Evolutionary conservation across 257 asterid genomes (phyloP).

Genomic region (Solanum chilense): DNA sequence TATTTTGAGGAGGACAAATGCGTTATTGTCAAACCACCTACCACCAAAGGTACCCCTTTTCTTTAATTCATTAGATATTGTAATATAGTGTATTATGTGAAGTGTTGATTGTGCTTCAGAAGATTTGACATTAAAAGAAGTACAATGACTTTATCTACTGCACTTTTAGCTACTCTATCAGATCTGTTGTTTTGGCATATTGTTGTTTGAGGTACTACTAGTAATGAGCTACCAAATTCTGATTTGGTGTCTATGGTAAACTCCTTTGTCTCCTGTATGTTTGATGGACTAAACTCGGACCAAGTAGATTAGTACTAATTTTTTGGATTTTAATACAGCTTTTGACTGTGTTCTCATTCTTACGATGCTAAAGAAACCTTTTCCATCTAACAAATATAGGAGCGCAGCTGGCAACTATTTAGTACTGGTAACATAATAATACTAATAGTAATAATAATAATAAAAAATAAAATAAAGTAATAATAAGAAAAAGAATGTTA

Average conservation of each 20-base stretch:
- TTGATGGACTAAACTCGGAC: background rate
- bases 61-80: background rate
- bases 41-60: slow-evolving; percentile 75
- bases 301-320: background rate
- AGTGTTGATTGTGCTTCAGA: background rate
- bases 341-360: background rate
- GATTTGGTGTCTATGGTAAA: background rate
- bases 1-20: slow-evolving; percentile 93
- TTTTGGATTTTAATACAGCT: background rate
- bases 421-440: background rate
- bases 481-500: background rate
- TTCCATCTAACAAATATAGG: background rate
- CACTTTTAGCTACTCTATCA: background rate
- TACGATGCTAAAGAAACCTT: background rate
- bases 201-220: background rate
- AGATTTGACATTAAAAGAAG: background rate
- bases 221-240: background rate
- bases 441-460: background rate
- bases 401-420: background rate
- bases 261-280: background rate
- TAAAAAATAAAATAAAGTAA: background rate
- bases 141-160: background rate
- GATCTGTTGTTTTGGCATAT: background rate
- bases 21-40: slow-evolving; percentile 88
- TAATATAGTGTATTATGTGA: background rate